Evolutionary conservation across 257 asterid genomes (phyloP), one percentile per base, ranked within the genome.

Genomic region (Datura wrightii): DNA sequence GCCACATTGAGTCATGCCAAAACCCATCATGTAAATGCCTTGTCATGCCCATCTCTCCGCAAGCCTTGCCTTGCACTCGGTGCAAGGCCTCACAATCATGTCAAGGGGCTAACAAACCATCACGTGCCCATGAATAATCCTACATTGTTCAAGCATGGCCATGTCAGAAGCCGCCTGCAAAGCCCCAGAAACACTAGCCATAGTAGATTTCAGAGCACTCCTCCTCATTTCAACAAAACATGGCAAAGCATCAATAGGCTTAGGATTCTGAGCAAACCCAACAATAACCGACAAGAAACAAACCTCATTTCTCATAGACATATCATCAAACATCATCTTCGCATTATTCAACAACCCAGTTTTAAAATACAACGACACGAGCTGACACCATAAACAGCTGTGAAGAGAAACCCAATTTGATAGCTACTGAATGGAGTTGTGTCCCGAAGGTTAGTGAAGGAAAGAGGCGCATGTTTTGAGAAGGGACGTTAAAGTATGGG

Each of bases 131-230:
- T 96, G 99, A 19, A 93, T 85, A 19, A 90, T 88, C 90, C 85
- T 84, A 66, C 97, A 94, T 39, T 92, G 97, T 90, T 94, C 95
- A 44, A 96, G 92, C 95, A 91, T 89, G n/a, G 98, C 94, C 44
- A 87, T 76, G 82, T 76, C 87, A 6, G 97, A 88, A 42, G 89
- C 95, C 50, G 97, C 97, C 56, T 89, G 86, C 44, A 95, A 56
- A 0, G 91, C 97, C 41, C 97, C 99, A 2, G 97, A 92, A 36
- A 95, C 85, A 19, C 99, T 89, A 44, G 92, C 85, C 54, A 83
- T 78, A 0, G 92, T 93, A 31, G 99, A 93, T 15, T 19, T 50
- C 56, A 87, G 83, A 1, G 83, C 87, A 50, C 67, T 82, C 83
- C 90, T 89, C 89, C 90, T 92, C 97, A 94, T 95, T 83, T 90